These are phyloP conservation scores for Chimonanthus praecox DNA, from an alignment of 164 flowering plant genomes.

Conservation along the genomic window DNA sequence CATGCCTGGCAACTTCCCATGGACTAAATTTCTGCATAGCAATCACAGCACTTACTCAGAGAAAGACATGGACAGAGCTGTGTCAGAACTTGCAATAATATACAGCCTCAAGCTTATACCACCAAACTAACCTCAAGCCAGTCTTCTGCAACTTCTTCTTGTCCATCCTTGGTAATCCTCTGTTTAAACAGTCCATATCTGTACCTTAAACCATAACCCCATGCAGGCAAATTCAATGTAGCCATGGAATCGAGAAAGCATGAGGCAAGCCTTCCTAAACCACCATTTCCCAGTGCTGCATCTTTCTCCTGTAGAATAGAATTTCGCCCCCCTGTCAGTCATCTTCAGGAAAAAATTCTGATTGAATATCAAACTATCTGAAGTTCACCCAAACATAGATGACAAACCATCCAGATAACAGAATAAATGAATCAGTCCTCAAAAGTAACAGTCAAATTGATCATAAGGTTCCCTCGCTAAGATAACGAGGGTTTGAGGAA, in stretches of 20 bases:
- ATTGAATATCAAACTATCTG: not conserved
- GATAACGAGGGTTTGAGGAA: not conserved
- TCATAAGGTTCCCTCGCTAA: not conserved
- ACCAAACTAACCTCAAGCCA: conserved; percentile 85
- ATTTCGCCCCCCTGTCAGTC: not conserved
- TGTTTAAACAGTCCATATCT: conserved; percentile 96
- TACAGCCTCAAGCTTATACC: no score
- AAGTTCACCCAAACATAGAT: not conserved
- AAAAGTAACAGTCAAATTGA: not conserved
- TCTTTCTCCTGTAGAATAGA: conserved; percentile 73
- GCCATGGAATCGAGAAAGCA: conserved; percentile 98
- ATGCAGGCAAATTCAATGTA: conserved; percentile 89
- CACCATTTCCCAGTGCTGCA: conserved; percentile 99
- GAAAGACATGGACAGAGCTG: not conserved
- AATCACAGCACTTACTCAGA: conserved; percentile 1
- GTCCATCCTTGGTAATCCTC: conserved; percentile 68
- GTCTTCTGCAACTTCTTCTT: conserved; percentile 89
- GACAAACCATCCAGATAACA: not conserved
- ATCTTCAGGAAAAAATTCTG: not conserved
- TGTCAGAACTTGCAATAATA: not conserved
- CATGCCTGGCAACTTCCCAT: conserved; percentile 97
- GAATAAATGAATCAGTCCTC: not conserved
- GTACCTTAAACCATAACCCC: conserved; percentile 98
- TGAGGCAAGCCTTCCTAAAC: conserved; percentile 96
- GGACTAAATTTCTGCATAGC: conserved; percentile 91